Conservation (phyloP, 257 asterid species). For the Nicotiana benthamiana region DNA sequence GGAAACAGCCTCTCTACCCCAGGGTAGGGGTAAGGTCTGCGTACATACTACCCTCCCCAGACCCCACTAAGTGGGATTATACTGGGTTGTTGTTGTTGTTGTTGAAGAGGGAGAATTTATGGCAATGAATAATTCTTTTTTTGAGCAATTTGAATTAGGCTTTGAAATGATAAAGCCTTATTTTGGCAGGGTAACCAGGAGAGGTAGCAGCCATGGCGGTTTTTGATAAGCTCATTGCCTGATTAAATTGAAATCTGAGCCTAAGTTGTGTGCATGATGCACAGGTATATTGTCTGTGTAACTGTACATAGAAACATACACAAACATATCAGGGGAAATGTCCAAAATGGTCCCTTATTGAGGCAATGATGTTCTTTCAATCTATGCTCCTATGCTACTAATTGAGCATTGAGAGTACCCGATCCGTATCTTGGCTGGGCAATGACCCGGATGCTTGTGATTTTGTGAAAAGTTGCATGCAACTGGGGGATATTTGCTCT, state of each 20-base stretch:
- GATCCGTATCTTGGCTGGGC: not conserved
- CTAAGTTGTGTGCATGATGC: not conserved
- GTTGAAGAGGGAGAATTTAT: not conserved
- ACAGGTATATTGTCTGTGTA: not conserved
- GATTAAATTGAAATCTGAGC: not conserved
- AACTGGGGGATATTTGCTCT: not conserved
- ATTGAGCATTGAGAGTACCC: not conserved
- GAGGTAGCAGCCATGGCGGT: not conserved
- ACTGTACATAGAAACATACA: not conserved
- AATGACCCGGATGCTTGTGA: not conserved
- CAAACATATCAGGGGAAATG: not conserved
- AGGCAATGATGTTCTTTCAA: not conserved
- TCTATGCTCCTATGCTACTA: not conserved
- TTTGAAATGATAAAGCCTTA: not conserved
- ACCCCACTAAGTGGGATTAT: too few relatives aligned
- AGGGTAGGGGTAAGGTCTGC: too few relatives aligned
- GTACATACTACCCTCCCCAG: too few relatives aligned
- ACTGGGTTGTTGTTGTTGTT: too few relatives aligned
- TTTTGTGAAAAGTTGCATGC: not conserved
- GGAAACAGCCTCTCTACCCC: too few relatives aligned
- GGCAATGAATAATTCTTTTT: not conserved
- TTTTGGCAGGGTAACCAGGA: not conserved
- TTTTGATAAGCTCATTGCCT: not conserved
- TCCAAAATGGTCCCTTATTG: not conserved
- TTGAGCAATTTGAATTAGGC: not conserved